Percentiles rank a stretch among this genome's conserved stretches.
phyloP scores from a whole-genome alignment of 352 stramenopile species.

The Pythium utonaiense region DNA sequence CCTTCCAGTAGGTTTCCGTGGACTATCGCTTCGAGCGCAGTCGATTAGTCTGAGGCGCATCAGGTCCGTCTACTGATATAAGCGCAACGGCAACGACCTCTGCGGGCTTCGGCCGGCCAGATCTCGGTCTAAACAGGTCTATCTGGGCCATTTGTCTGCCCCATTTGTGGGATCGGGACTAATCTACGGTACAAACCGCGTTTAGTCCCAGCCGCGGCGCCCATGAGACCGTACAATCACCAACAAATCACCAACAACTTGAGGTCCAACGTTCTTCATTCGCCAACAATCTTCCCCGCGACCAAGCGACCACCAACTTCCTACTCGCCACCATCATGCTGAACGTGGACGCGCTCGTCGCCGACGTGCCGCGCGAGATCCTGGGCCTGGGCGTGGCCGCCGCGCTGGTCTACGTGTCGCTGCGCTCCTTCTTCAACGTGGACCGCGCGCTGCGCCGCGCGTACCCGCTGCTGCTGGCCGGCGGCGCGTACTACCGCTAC shows the following conservation, averaged over 20 bases:
- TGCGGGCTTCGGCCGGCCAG: slow-evolving; percentile 1
- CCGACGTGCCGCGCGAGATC: slow-evolving; percentile 29
- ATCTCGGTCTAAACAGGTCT: slow-evolving; percentile 15
- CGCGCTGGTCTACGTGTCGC: slow-evolving; percentile 50
- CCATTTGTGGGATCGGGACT: slow-evolving; percentile 15
- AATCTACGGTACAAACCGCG: slow-evolving; percentile 17
- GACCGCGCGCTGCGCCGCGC: slow-evolving; percentile 56
- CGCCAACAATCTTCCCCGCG: slow-evolving; percentile 11
- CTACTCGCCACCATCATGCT: slow-evolving; percentile 14
- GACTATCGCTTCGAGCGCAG: background rate
- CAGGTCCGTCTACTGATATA: slow-evolving; percentile 13
- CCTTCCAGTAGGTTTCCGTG: slow-evolving; percentile 9
- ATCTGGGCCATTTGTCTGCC: slow-evolving; percentile 15
- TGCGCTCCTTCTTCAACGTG: slow-evolving; percentile 64
- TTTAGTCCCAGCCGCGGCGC: slow-evolving; percentile 17
- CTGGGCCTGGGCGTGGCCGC: slow-evolving; percentile 33
- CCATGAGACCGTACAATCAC: background rate
- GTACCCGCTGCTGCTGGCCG: slow-evolving; percentile 50
- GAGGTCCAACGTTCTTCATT: slow-evolving; percentile 12
- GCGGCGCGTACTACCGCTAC: slow-evolving; percentile 54
- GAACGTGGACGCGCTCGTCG: slow-evolving; percentile 25
- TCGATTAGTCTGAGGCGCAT: slow-evolving; percentile 10
- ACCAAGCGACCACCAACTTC: background rate
- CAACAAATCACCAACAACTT: slow-evolving; percentile 1
- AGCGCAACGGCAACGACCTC: background rate